These are phyloP conservation scores for Mycena vulgaris DNA, from an alignment of 768 basidiomycete genomes.

Conservation along the genomic window DNA sequence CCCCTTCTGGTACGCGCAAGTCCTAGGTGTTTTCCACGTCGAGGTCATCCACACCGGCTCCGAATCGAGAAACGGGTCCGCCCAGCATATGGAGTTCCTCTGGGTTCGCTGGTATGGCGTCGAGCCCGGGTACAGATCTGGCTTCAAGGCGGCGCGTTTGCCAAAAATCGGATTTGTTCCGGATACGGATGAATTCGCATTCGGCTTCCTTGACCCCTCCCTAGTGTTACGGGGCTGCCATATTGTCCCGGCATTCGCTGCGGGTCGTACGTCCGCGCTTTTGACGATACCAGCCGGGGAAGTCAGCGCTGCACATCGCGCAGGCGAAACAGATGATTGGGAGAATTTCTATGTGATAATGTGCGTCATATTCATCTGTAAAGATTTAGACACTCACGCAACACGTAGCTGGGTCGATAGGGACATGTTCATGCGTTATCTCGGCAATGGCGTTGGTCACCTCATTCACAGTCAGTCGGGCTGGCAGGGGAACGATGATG, in stretches of 20 bases:
- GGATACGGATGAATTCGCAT: slow-evolving; percentile 44
- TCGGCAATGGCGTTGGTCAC: slow-evolving; percentile 1
- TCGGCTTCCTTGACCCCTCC: slow-evolving; percentile 49
- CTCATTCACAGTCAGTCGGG: background rate
- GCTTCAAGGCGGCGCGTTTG: slow-evolving; percentile 38
- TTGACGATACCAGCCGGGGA: background rate
- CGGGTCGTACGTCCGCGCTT: background rate
- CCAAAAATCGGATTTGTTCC: slow-evolving; percentile 51
- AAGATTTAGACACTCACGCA: background rate
- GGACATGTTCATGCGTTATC: background rate
- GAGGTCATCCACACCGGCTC: slow-evolving; percentile 40
- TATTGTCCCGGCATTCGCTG: slow-evolving; percentile 13
- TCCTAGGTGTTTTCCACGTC: slow-evolving; percentile 52
- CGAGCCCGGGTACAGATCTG: slow-evolving; percentile 19
- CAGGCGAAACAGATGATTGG: slow-evolving; percentile 7
- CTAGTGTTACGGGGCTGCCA: slow-evolving; percentile 13
- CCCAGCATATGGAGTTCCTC: slow-evolving; percentile 47
- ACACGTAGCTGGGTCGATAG: background rate
- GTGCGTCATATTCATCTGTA: background rate
- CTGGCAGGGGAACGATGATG: slow-evolving; percentile 1
- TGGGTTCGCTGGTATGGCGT: slow-evolving; percentile 44
- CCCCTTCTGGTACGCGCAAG: slow-evolving; percentile 49
- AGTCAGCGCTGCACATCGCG: background rate
- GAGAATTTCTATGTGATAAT: slow-evolving; percentile 19
- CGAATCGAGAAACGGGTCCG: background rate